These are phyloP conservation scores for Mycena vitilis DNA, from an alignment of 768 basidiomycete genomes.

Conservation along the genomic window DNA sequence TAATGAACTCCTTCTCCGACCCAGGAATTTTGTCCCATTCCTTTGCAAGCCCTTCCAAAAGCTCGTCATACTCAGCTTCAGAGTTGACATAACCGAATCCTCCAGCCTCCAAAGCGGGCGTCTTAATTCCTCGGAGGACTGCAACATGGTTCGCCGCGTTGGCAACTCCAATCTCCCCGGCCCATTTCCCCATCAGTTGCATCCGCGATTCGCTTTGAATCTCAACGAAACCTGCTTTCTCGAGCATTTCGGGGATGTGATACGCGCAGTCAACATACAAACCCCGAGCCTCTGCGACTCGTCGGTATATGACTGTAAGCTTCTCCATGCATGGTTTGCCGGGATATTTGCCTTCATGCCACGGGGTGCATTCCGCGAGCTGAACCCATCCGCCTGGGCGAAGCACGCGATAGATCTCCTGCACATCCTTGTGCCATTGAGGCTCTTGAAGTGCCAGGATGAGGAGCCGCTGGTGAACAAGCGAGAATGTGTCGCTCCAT, in stretches of 20 bases:
- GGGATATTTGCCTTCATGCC: conserved; percentile 22
- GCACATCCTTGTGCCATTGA: conserved; percentile 28
- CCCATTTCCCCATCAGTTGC: conserved; percentile 30
- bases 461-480: conserved; percentile 37
- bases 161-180: conserved; percentile 25
- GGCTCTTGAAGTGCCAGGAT: conserved; percentile 21
- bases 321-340: conserved; percentile 30
- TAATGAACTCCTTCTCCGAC: conserved; percentile 32
- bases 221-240: conserved; percentile 33
- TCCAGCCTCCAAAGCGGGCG: conserved; percentile 26
- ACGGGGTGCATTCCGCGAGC: conserved; percentile 24
- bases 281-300: conserved; percentile 17
- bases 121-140: conserved; percentile 30
- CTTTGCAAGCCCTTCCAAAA: conserved; percentile 27
- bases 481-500: conserved; percentile 32
- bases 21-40: conserved; percentile 38
- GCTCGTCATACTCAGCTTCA: conserved; percentile 31
- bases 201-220: conserved; percentile 31
- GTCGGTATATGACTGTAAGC: conserved; percentile 13
- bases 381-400: conserved; percentile 36
- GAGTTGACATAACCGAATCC: conserved; percentile 30
- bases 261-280: conserved; percentile 26
- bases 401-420: conserved; percentile 34
- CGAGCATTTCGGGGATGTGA: conserved; percentile 33
- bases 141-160: conserved; percentile 17